Conservation (phyloP, 2,329 filamentous ascomycete species). For the Fusarium siculi region DNA sequence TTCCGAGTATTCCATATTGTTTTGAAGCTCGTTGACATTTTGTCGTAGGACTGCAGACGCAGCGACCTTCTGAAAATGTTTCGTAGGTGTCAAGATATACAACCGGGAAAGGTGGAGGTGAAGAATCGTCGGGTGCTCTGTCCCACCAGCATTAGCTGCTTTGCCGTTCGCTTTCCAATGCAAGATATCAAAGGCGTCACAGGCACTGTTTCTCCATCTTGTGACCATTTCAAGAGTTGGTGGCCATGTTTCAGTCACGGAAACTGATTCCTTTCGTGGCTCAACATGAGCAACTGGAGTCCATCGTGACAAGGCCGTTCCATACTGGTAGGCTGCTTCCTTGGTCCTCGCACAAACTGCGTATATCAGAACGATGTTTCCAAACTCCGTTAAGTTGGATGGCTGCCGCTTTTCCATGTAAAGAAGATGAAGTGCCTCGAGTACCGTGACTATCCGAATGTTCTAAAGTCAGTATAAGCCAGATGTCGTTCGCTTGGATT, state of each 20-base stretch:
- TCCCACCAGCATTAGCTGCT: constrained; percentile 29
- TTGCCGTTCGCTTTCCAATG: constrained; percentile 34
- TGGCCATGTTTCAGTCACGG: constrained; percentile 24
- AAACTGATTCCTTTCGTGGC: not conserved
- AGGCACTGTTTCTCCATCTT: constrained; percentile 35
- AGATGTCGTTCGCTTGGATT: not conserved
- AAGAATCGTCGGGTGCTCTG: constrained; percentile 34
- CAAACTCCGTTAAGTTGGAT: constrained; percentile 30
- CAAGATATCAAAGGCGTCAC: constrained; percentile 31
- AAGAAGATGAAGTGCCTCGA: constrained; percentile 25
- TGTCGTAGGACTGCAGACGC: not conserved
- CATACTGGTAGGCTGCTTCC: constrained; percentile 22
- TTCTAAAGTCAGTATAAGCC: not conserved
- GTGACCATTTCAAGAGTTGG: constrained; percentile 24
- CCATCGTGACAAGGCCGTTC: constrained; percentile 22
- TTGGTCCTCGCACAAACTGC: constrained; percentile 15
- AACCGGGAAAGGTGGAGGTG: constrained; percentile 34
- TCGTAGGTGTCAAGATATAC: constrained; percentile 22
- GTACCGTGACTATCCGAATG: constrained; percentile 2
- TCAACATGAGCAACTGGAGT: constrained; percentile 26
- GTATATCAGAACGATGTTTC: constrained; percentile 26
- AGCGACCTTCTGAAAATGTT: constrained; percentile 25
- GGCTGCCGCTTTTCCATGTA: constrained; percentile 33
- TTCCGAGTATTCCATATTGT: constrained; percentile 4
- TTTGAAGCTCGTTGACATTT: not conserved